Evolutionary conservation across 2,329 filamentous ascomycete species (phyloP).

Genomic region (Graphilbum ipis-grandicollis): DNA sequence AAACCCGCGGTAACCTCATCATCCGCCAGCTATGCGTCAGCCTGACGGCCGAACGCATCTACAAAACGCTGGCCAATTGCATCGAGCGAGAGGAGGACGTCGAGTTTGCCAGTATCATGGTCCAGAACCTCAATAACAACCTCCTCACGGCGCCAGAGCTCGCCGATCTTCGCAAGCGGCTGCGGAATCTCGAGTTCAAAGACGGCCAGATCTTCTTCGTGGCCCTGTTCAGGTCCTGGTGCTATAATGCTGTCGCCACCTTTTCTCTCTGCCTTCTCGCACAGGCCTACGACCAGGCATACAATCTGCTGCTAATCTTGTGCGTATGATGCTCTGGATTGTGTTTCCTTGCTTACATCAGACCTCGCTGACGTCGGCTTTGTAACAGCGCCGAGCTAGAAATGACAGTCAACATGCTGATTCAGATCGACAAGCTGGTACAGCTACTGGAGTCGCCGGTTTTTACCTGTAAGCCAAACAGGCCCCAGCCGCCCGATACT

Average conservation of each 20-base stretch:
- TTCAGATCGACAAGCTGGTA: slow-evolving; percentile 96
- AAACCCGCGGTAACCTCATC: slow-evolving; percentile 87
- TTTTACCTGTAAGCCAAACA: slow-evolving; percentile 61
- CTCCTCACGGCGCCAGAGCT: slow-evolving; percentile 93
- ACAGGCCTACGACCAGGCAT: slow-evolving; percentile 95
- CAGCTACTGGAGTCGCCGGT: slow-evolving; percentile 93
- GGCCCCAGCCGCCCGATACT: background rate
- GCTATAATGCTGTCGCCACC: slow-evolving; percentile 92
- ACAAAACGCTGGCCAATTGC: slow-evolving; percentile 86
- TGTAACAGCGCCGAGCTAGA: slow-evolving; percentile 70
- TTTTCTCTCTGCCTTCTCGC: slow-evolving; percentile 91
- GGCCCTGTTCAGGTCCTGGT: slow-evolving; percentile 89
- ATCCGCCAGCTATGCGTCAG: slow-evolving; percentile 89
- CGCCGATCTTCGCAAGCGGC: slow-evolving; percentile 71
- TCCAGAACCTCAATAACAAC: slow-evolving; percentile 98
- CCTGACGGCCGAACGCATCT: slow-evolving; percentile 86
- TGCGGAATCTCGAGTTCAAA: slow-evolving; percentile 79
- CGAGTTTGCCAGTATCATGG: slow-evolving; percentile 98
- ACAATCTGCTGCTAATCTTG: slow-evolving; percentile 92
- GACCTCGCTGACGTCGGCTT: too few relatives aligned
- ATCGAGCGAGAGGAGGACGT: slow-evolving; percentile 96
- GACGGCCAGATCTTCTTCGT: slow-evolving; percentile 95
- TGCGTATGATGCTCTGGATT: slow-evolving; percentile 24
- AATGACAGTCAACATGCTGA: slow-evolving; percentile 97
- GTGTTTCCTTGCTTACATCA: too few relatives aligned